Evolutionary conservation across 2,329 filamentous ascomycete species (phyloP).

Genomic region (Pseudogymnoascus sp.): DNA sequence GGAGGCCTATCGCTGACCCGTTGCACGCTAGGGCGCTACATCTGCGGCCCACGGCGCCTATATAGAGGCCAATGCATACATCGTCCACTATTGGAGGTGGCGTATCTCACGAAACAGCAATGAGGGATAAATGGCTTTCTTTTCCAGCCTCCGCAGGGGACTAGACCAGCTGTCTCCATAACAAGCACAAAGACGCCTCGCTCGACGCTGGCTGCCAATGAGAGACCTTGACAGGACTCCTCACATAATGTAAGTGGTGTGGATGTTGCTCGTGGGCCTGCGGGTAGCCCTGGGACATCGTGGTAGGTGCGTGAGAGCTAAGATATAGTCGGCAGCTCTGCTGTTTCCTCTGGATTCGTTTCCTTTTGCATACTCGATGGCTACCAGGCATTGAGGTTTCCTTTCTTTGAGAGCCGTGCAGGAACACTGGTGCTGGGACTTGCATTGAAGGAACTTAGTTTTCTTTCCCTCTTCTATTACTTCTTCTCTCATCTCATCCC

Average conservation of each 20-base stretch:
- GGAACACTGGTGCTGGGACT: conserved; percentile 1
- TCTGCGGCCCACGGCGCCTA: conserved; percentile 6
- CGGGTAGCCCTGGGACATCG: background rate
- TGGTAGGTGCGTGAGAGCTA: conserved; percentile 1
- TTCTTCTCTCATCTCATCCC: background rate
- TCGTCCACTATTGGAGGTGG: conserved; percentile 1
- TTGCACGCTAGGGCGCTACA: conserved; percentile 5
- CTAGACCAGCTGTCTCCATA: background rate
- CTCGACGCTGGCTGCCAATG: background rate
- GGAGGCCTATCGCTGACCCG: background rate
- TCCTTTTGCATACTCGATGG: conserved; percentile 1
- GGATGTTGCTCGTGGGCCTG: background rate
- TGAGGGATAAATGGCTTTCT: background rate
- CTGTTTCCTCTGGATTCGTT: conserved; percentile 3
- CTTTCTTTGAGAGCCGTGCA: background rate
- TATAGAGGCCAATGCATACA: background rate
- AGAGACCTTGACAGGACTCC: background rate
- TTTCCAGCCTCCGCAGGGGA: background rate
- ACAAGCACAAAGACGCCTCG: background rate
- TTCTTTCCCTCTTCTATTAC: background rate
- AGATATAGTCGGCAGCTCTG: conserved; percentile 5
- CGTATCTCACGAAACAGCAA: background rate
- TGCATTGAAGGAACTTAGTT: background rate
- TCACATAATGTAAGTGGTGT: conserved; percentile 1
- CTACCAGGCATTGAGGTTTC: background rate